Evolutionary conservation across 1,284 basidiomycete genomes (phyloP), one percentile per base, ranked within the genome.

Genomic region (Sporisorium scitamineum): DNA sequence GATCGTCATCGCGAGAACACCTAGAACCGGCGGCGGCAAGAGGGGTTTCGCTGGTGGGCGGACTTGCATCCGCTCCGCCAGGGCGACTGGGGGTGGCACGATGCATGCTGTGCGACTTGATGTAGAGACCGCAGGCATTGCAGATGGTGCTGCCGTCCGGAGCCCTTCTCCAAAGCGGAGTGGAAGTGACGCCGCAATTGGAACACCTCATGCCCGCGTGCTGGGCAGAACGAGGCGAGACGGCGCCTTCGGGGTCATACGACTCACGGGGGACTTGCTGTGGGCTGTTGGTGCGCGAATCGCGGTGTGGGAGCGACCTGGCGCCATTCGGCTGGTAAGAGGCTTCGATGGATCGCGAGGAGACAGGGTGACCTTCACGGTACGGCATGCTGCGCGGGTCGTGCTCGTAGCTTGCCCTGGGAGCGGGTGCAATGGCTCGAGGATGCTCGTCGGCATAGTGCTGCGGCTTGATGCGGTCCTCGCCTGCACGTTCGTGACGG

Each of bases 131-230:
- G 61, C 86, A 94, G 89, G 92, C 93, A 80, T 94, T 94, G 88
- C 93, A 94, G 53, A 94, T 92, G 0, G 92, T 93, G 88, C 93
- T 93, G 62, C 93, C 93, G 84, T 94, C 93, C 78, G 93, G 92
- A 78, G 93, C 92, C 86, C 94, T 93, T 73, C 93, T 88, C 92
- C 93, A 94, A 48, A 94, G 89, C 20, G 93, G 93, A 9, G 93
- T 94, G n/a, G 92, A 91, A 2, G 92, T 94, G 27, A 92, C 94
- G 80, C 93, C 91, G 87, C 93, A 94, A 82, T 94, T 94, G 87
- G 92, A 92, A 86, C 93, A 94, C 48, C 60, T 67, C 67, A 80
- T 48, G 24, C 73, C 68, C 2, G 73, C 63, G 16, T 65, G 54
- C 27, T 67, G 68, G 1, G 63, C 66, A 24, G 70, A 53, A 27